Conservation (phyloP, 2,329 filamentous ascomycete genomes). For the Metarhizium rileyi region DNA sequence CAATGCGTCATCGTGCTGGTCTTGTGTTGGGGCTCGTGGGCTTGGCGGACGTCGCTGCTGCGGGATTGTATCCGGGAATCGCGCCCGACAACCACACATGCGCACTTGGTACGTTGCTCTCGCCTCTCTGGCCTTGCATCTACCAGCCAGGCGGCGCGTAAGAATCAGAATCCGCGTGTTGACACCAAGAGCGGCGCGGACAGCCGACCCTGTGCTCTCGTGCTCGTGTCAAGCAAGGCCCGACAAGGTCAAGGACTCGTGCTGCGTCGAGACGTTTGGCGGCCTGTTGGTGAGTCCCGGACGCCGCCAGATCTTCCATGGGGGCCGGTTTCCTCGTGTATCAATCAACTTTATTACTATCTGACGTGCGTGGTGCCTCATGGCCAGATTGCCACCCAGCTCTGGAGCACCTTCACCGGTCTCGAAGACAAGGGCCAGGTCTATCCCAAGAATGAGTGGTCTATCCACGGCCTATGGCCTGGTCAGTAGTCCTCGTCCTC, state of each 20-base stretch:
- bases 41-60: conserved; percentile 14
- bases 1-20: conserved; percentile 2
- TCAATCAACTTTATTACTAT: neutral
- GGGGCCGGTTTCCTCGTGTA: neutral
- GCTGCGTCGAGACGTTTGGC: conserved; percentile 56
- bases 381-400: conserved; percentile 52
- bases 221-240: conserved; percentile 37
- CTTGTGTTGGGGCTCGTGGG: neutral
- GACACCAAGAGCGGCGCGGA: neutral
- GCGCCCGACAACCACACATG: conserved; percentile 48
- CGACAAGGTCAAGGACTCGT: conserved; percentile 41
- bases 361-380: no score
- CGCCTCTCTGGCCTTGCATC: no score
- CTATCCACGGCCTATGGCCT: conserved; percentile 48
- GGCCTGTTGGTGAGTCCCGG: conserved; percentile 38
- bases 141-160: no score
- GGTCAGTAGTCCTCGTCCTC: conserved; percentile 15
- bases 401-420: conserved; percentile 56
- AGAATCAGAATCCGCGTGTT: neutral
- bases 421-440: conserved; percentile 47
- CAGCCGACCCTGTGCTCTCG: conserved; percentile 27
- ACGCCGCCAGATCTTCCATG: neutral
- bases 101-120: conserved; percentile 27
- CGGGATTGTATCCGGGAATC: conserved; percentile 32
- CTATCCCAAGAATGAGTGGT: conserved; percentile 47